Percentiles rank a stretch among this genome's conserved stretches.
Conservation (phyloP, 2,329 filamentous ascomycete species). For the Talaromyces albobiverticillius region DNA sequence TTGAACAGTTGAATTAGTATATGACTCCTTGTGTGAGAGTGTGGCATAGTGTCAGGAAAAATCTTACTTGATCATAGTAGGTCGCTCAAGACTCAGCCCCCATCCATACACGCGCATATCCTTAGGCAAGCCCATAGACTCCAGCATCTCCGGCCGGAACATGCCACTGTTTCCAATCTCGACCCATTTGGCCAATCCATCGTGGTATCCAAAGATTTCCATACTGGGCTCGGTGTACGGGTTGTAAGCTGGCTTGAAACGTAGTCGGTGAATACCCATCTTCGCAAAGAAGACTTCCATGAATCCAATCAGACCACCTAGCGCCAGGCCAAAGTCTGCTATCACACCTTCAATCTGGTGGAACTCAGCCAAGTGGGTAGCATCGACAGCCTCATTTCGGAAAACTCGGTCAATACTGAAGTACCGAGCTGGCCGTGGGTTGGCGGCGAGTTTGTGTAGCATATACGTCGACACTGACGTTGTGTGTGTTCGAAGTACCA, state of each 20-base stretch:
- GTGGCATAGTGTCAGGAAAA: conserved; percentile 14
- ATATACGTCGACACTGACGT: conserved; percentile 89
- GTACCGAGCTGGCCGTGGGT: conserved; percentile 85
- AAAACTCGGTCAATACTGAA: conserved; percentile 99
- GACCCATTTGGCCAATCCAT: conserved; percentile 83
- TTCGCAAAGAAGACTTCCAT: conserved; percentile 95
- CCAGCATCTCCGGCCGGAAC: conserved; percentile 97
- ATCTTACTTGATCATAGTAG: conserved; percentile 93
- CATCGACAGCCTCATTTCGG: conserved; percentile 95
- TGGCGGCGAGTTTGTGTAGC: conserved; percentile 81
- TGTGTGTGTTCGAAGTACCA: conserved; percentile 94
- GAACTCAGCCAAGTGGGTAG: conserved; percentile 95
- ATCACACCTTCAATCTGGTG: conserved; percentile 99
- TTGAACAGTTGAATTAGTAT: background rate
- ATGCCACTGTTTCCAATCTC: conserved; percentile 98
- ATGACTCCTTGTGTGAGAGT: too few species aligned
- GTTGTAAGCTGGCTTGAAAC: conserved; percentile 97
- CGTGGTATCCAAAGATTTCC: conserved; percentile 97
- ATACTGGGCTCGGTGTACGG: conserved; percentile 93
- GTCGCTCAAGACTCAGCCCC: conserved; percentile 85
- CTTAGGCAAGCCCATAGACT: conserved; percentile 88
- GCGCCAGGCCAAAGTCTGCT: conserved; percentile 88
- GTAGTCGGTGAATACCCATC: conserved; percentile 83
- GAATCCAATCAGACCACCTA: conserved; percentile 90
- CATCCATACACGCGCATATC: conserved; percentile 93